Conservation (phyloP, 139 green algal species). For the Coelastrella sp. region DNA sequence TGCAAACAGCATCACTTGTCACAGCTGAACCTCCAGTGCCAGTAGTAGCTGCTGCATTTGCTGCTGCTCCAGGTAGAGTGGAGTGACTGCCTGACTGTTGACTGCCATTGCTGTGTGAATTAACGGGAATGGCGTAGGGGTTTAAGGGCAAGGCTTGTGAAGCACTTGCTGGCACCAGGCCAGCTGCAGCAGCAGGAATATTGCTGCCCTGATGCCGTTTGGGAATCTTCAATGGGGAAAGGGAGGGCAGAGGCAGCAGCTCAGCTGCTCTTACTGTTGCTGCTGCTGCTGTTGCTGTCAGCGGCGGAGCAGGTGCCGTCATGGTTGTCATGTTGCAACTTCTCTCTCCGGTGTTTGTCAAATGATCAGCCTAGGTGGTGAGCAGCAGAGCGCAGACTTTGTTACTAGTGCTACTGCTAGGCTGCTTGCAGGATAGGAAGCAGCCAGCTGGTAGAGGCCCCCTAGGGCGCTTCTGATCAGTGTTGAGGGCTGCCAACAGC, state of each 20-base stretch:
- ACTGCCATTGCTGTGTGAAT: too few relatives aligned
- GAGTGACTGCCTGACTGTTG: too few relatives aligned
- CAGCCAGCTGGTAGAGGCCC: background rate
- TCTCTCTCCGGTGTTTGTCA: too few relatives aligned
- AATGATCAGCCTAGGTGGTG: too few relatives aligned
- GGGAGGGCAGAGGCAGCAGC: background rate
- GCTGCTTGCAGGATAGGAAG: background rate
- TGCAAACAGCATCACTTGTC: background rate
- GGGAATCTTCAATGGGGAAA: conserved; percentile 2
- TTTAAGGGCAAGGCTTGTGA: too few relatives aligned
- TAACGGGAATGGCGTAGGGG: too few relatives aligned
- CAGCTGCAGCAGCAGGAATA: background rate
- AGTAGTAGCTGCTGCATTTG: background rate
- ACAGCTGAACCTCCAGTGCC: background rate
- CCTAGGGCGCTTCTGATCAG: too few relatives aligned
- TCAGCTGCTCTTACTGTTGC: background rate
- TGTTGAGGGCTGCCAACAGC: too few relatives aligned
- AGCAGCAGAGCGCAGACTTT: too few relatives aligned
- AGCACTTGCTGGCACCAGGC: background rate
- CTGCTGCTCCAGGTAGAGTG: background rate
- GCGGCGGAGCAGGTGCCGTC: background rate
- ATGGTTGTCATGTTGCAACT: too few relatives aligned
- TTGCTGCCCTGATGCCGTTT: background rate
- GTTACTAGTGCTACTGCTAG: background rate
- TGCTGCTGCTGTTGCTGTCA: background rate